Evolutionary conservation across 78 protist genomes (phyloP), one percentile per base, ranked within the genome.

Genomic region (Thecamonas trahens): DNA sequence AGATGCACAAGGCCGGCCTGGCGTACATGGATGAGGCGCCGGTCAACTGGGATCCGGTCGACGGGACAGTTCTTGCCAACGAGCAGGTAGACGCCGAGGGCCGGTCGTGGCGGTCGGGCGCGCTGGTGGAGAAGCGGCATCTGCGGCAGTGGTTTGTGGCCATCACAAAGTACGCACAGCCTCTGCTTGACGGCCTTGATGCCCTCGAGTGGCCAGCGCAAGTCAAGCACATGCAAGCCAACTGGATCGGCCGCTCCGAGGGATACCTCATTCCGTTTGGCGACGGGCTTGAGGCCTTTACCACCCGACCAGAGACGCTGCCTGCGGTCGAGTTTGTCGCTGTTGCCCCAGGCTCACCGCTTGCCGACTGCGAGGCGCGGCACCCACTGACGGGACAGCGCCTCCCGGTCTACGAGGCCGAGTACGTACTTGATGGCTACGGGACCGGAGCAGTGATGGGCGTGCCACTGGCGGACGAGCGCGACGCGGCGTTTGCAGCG

Each of bases 361-460:
- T 67, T 24, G 45, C 38, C 24, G 67, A 71, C 35, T 47, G 52
- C 11, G 28, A 47, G 28, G 28, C 15, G 28, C 13, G 39, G 37
- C 61, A 75, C 42, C 80, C 80, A 14, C 15, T 66, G 22, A 62
- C 55, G 14, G 72, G 80, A 35, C 13, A 26, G 24, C 14, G 15
- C 49, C 11, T 87, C 17, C 92, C 92, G 0, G 64, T 87, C 22
- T 83, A 76, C 64, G 80, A 67, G 18, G 71, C 91, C 2, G 69
- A 64, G 57, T 75, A 82, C 37, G 96, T 92, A 31, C 59, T 82
- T 1, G 67, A 61, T 1, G 84, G 69, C 44, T 84, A 82, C 69
- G 94, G 94, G 2, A 70, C 83, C 3, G 94, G 94, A 32, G 89
- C 88, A 0, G 88, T 91, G 38, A 88, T 88, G 93, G 96, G 91